These are phyloP conservation scores for Boletellus sp. DNA, from an alignment of 768 basidiomycete genomes.

Conservation along the genomic window DNA sequence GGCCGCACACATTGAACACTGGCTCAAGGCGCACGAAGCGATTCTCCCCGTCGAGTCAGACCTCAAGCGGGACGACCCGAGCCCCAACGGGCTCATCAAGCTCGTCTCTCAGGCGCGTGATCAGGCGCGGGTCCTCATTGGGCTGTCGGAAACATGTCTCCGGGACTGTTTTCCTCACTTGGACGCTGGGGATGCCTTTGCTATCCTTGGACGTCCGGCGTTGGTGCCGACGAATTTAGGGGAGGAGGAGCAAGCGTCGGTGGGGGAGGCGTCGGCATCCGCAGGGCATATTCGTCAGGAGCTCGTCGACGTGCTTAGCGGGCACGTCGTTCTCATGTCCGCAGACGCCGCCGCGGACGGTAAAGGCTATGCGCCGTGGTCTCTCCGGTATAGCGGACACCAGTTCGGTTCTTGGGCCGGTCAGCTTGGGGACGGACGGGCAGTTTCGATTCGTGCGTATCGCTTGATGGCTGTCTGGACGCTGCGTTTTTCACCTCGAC, in stretches of 20 bases:
- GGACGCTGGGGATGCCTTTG: conserved; percentile 82
- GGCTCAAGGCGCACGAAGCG: conserved; percentile 68
- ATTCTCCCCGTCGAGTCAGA: conserved; percentile 25
- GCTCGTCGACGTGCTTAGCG: conserved; percentile 78
- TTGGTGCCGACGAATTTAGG: conserved; percentile 34
- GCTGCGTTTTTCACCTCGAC: too few species aligned
- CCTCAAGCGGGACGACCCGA: background rate
- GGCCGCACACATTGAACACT: conserved; percentile 66
- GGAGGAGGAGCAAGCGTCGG: conserved; percentile 23
- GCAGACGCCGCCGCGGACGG: conserved; percentile 27
- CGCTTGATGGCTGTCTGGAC: too few species aligned
- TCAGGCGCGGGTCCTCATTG: conserved; percentile 59
- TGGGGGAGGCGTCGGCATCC: conserved; percentile 16
- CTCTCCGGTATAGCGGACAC: conserved; percentile 86
- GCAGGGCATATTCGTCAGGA: conserved; percentile 55
- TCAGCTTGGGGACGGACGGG: conserved; percentile 93
- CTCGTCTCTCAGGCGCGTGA: conserved; percentile 49
- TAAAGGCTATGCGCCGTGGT: conserved; percentile 60
- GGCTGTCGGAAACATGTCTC: conserved; percentile 63
- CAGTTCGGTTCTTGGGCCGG: conserved; percentile 91
- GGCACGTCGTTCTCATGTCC: conserved; percentile 64
- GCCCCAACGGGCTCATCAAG: conserved; percentile 37
- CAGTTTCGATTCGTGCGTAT: conserved; percentile 73
- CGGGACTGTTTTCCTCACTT: conserved; percentile 79
- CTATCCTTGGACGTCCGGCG: conserved; percentile 57